A percentile compares a stretch with the other conserved stretches of the same genome.
These are phyloP conservation scores for Sporothrix variecibatus DNA, from an alignment of 2,329 filamentous ascomycete species.

Conservation along the genomic window DNA sequence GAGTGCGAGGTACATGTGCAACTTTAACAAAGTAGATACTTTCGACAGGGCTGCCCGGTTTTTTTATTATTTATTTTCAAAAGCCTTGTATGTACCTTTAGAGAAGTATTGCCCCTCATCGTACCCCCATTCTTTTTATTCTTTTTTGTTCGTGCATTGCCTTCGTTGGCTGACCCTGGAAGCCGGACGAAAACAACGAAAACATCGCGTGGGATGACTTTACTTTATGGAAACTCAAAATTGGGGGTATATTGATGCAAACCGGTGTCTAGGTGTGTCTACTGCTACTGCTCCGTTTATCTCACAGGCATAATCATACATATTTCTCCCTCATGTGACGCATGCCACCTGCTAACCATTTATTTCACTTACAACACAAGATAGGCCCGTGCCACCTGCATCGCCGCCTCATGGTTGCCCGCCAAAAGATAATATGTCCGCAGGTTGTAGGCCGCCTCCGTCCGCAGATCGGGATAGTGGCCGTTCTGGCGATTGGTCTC, in stretches of 20 bases:
- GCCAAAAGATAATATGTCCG: conserved; percentile 66
- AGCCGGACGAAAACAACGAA: neutral
- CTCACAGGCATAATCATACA: neutral
- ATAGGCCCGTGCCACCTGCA: conserved; percentile 61
- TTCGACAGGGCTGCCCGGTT: neutral
- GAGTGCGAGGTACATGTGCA: neutral
- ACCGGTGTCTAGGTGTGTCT: neutral
- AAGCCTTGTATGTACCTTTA: neutral
- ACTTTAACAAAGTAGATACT: neutral
- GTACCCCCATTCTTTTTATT: neutral
- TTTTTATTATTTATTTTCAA: neutral
- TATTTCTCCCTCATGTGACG: neutral
- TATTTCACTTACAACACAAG: conserved; percentile 48
- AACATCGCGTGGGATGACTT: conserved; percentile 5
- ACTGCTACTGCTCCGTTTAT: neutral
- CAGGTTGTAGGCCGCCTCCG: conserved; percentile 74
- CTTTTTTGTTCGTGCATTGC: neutral
- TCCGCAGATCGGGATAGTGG: conserved; percentile 52
- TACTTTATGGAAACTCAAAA: conserved; percentile 14
- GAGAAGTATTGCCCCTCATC: neutral
- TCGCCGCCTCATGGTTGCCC: conserved; percentile 64
- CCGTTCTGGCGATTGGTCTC: conserved; percentile 9
- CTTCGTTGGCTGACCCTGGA: neutral
- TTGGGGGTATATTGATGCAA: conserved; percentile 14
- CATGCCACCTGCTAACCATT: neutral